Evolutionary conservation across 1,139 yeast species (phyloP), one percentile per base, ranked within the genome.

Genomic region (Suhomyces panamericanus): DNA sequence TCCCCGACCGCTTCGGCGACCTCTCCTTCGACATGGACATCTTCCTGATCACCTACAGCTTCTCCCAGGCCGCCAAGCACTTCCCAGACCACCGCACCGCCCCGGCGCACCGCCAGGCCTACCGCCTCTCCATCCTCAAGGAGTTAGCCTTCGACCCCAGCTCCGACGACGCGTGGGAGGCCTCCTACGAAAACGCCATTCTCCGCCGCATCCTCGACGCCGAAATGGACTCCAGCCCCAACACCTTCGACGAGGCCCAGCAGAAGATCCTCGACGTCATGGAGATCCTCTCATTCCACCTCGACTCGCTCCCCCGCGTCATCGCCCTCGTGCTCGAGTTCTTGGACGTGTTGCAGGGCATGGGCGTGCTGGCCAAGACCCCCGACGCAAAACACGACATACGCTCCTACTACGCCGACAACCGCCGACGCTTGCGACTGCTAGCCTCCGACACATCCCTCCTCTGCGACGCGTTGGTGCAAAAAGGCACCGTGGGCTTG

Each of bases 241-340:
- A 47, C 27, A 53, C 58, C 26, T 57, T 54, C 35, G 49, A 44
- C 31, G 59, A 56, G 13, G 49, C 45, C 10, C 54, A 57, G 39
- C 53, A 57, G 34, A 48, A 47, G 20, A 41, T 54, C 9, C 39
- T 58, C n/a, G 62, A 58, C 32, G 40, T 51, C 11, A 54, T 55
- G 52, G 60, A 58, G 40, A 43, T 51, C 7, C 35, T 53, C 27
- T 54, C 57, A 14, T 52, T 55, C 35, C 57, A 55, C 38, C 37
- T 56, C 17, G 59, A 55, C 39, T 47, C 51, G 6, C 29, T 50
- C 12, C 41, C 39, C 17, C 32, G 35, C 12, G 32, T 50, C 1
- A 36, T 37, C 8, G 32, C 35, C 27, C 35, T 52, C 30, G 28
- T 49, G 2, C 14, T 22, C 24, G 40, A 37, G 36, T 34, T 38